A percentile compares a stretch with the other conserved stretches of the same genome.
These are phyloP conservation scores for carrot (Daucus carota) DNA, from an alignment of 129 eudicot species.

Conservation along the genomic window DNA sequence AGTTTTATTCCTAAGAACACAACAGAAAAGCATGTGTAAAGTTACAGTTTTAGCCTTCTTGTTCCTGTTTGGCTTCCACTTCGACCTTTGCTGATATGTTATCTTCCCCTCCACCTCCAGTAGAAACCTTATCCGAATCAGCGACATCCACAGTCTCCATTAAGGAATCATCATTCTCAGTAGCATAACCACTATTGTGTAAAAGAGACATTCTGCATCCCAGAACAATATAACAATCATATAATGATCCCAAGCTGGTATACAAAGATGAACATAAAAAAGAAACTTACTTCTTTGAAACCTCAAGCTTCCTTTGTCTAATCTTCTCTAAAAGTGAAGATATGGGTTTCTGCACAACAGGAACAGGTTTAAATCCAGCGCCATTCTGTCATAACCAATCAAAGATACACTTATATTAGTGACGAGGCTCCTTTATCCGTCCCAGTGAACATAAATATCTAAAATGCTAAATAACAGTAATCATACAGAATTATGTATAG, in stretches of 20 bases:
- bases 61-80: too few species aligned
- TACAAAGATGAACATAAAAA: not conserved
- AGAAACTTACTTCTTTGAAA: slow-evolving; percentile 52
- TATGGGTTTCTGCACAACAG: slow-evolving; percentile 66
- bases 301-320: slow-evolving; percentile 71
- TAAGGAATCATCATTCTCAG: slow-evolving; percentile 22
- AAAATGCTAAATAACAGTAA: not conserved
- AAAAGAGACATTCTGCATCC: slow-evolving; percentile 26
- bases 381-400: slow-evolving; percentile 34
- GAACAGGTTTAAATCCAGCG: slow-evolving; percentile 68
- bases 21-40: too few species aligned
- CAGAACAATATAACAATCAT: not conserved
- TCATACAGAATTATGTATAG: not conserved
- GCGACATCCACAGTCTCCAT: slow-evolving; percentile 25
- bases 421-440: not conserved
- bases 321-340: slow-evolving; percentile 76
- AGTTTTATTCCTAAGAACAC: too few species aligned
- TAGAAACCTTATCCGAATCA: slow-evolving; percentile 18
- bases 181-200: not conserved
- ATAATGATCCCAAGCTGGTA: not conserved
- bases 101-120: slow-evolving; percentile 20
- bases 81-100: slow-evolving; percentile 14
- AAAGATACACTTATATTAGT: not conserved
- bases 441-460: not conserved
- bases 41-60: too few species aligned